Evolutionary conservation across 495 filamentous ascomycete species (phyloP), one percentile per base, ranked within the genome.

Genomic region (Cetradonia linearis): DNA sequence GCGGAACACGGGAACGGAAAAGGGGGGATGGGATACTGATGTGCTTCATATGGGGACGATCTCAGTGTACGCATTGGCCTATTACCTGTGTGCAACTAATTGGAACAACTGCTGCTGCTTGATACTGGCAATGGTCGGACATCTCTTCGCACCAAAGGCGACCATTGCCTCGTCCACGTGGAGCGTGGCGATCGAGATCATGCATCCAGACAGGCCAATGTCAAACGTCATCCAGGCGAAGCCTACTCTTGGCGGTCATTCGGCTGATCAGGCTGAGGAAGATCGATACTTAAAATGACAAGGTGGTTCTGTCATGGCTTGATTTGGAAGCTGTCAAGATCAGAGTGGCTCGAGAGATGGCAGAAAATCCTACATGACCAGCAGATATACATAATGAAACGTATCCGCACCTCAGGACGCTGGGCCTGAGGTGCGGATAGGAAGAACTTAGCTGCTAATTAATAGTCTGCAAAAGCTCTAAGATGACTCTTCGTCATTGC

Each of bases 1-100:
- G 62, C 40, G 20, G 60, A 18, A 20, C 62, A 36, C 65, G 5
- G 71, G 72, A 49, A 65, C 58, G 5, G 59, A 70, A 44, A 44
- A 44, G 0, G 40, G 3, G 40, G 10, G 1, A 20, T 44, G 7
- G 16, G 5, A 20, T n/a, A n/a, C n/a, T n/a, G 18, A 44, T 20
- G 7, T 44, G 40, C 40, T 44, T 20, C n/a, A 44, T 44, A 44
- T 44, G 20, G 8, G 3, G n/a, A 6, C 40, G 1, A 20, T 2
- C 9, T 9, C 6, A n/a, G 16, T 8, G 3, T 42, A 44, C 40
- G 7, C 40, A n/a, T 23, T 23, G n/a, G 20, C 0, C 6, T 5
- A 4, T n/a, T 4, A 38, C 36, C 11, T 4, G 8, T 16, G 10
- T 38, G n/a, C n/a, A n/a, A n/a, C n/a, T n/a, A n/a, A n/a, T n/a